Evolutionary conservation across 345 rosid species (phyloP).

Genomic region (Aurinia saxatilis): DNA sequence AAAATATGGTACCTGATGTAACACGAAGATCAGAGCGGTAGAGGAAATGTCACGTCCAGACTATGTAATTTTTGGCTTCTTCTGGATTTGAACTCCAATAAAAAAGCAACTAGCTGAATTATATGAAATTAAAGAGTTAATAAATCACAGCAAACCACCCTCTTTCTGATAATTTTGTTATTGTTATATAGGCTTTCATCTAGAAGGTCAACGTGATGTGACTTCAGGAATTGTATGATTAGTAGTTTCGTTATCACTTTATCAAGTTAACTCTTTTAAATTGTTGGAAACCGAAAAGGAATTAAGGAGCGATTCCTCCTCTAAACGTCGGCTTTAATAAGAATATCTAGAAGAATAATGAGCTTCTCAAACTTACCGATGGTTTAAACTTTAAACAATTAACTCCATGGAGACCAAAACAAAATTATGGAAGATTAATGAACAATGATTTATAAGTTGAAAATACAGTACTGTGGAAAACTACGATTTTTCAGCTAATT

Average conservation of each 20-base stretch:
- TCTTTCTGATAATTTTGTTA: background rate
- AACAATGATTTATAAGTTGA: no score
- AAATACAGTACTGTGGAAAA: no score
- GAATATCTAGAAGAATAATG: background rate
- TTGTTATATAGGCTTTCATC: background rate
- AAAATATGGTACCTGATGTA: background rate
- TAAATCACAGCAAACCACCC: background rate
- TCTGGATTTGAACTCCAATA: background rate
- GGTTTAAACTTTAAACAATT: no score
- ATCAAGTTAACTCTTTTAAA: background rate
- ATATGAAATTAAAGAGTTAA: background rate
- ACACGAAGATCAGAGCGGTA: background rate
- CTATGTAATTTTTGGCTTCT: background rate
- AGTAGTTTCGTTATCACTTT: background rate
- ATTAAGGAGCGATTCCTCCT: background rate
- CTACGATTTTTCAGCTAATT: no score
- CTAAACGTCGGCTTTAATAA: background rate
- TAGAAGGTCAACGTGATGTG: slow-evolving; percentile 20
- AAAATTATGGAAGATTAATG: no score
- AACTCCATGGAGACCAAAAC: no score
- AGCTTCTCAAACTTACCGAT: no score
- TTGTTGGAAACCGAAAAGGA: background rate
- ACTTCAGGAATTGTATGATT: background rate
- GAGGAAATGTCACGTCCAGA: slow-evolving; percentile 19
- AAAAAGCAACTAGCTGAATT: background rate